Conservation (phyloP, 345 rosid genomes). For the Salix purpurea region DNA sequence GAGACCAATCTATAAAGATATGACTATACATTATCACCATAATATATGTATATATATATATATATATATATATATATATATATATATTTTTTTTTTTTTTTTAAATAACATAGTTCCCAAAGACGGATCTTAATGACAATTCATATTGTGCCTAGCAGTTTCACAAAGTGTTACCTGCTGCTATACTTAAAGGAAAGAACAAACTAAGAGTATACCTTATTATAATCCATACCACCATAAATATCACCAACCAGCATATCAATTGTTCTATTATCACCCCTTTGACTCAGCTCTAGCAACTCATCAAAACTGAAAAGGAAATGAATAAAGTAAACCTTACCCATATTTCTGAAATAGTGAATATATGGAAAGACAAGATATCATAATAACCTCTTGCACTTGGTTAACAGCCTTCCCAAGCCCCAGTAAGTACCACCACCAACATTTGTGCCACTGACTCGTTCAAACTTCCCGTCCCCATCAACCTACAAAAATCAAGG, state of each 20-base stretch:
- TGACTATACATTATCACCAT: neutral
- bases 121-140: neutral
- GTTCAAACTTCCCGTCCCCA: slow-evolving; percentile 94
- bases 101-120: neutral
- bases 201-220: slow-evolving; percentile 50
- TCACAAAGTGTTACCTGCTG: neutral
- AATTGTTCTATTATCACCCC: slow-evolving; percentile 83
- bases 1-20: slow-evolving; percentile 65
- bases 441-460: slow-evolving; percentile 96
- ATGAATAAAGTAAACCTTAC: slow-evolving; percentile 13
- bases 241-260: slow-evolving; percentile 99
- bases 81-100: no score
- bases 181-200: slow-evolving; percentile 4
- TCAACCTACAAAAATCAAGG: slow-evolving; percentile 57
- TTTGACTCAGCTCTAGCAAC: slow-evolving; percentile 91
- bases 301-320: slow-evolving; percentile 71
- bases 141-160: neutral
- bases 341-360: neutral
- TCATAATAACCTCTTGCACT: slow-evolving; percentile 73
- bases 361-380: slow-evolving; percentile 10
- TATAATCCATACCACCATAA: slow-evolving; percentile 93
- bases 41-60: no score
- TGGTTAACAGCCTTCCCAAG: slow-evolving; percentile 84
- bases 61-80: no score
- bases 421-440: slow-evolving; percentile 99